Percentiles rank a stretch among this genome's conserved stretches.
Evolutionary conservation across 73 alveolate species (phyloP).

Genomic region (Durusdinium trenchii): DNA sequence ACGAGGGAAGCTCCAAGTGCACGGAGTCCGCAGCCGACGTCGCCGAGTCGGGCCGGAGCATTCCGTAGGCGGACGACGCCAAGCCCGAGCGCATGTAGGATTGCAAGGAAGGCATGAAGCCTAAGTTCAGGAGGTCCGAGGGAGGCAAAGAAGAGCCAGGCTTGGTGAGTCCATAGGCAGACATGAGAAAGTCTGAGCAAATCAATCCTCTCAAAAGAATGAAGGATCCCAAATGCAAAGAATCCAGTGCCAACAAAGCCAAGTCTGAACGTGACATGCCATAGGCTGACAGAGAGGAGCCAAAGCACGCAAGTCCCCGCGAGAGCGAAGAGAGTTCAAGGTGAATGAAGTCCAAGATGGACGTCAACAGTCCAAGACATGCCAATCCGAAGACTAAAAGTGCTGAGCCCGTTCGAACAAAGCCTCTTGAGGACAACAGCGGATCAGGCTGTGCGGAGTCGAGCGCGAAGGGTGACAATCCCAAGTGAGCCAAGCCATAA

Average conservation of each 20-base stretch:
- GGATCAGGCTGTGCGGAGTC: neutral
- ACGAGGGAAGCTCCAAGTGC: constrained; percentile 9
- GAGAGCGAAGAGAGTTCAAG: neutral
- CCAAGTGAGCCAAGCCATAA: constrained; percentile 34
- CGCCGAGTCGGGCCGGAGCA: constrained; percentile 30
- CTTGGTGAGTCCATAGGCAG: constrained; percentile 32
- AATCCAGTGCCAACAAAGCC: neutral
- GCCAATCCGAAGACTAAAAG: constrained; percentile 50
- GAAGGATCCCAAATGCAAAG: neutral
- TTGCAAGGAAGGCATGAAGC: neutral
- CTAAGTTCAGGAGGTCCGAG: constrained; percentile 39
- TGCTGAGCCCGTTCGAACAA: neutral
- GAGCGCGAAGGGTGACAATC: neutral
- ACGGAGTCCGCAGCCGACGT: constrained; percentile 35
- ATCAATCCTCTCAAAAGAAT: neutral
- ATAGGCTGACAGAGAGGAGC: neutral
- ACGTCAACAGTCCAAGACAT: neutral
- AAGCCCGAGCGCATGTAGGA: neutral
- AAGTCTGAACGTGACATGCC: constrained; percentile 84
- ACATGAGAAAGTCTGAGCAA: neutral
- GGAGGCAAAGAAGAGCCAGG: neutral
- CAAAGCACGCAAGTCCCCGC: constrained; percentile 48
- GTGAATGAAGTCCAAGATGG: constrained; percentile 58
- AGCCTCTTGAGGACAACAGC: neutral
- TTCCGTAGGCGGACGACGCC: constrained; percentile 9